Percentiles rank a stretch among this genome's conserved stretches.
These are phyloP conservation scores for Orbilia blumenaviensis DNA, from an alignment of 2,329 filamentous ascomycete species.

Conservation along the genomic window DNA sequence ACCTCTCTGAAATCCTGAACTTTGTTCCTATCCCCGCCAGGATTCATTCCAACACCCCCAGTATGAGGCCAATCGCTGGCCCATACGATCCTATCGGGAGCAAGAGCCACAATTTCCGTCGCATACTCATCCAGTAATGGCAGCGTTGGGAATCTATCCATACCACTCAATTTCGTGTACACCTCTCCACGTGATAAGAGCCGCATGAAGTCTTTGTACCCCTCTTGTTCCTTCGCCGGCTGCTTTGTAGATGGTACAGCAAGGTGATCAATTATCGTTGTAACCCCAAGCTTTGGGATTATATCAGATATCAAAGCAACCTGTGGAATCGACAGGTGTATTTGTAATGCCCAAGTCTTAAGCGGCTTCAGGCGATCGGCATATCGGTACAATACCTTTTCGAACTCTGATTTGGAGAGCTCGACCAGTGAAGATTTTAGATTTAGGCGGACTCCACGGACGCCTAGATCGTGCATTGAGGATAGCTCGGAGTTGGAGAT, in stretches of 20 bases:
- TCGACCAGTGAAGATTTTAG: slow-evolving; percentile 57
- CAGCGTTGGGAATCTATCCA: slow-evolving; percentile 56
- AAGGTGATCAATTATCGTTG: slow-evolving; percentile 58
- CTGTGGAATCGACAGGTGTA: slow-evolving; percentile 58
- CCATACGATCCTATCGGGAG: slow-evolving; percentile 56
- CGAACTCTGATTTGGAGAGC: slow-evolving; percentile 55
- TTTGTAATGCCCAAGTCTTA: slow-evolving; percentile 58
- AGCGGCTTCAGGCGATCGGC: slow-evolving; percentile 57
- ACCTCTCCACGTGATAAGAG: slow-evolving; percentile 53
- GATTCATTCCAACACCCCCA: slow-evolving; percentile 55
- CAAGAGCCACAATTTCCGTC: slow-evolving; percentile 54
- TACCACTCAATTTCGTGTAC: slow-evolving; percentile 58
- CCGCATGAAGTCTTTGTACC: slow-evolving; percentile 55
- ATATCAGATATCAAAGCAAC: slow-evolving; percentile 55
- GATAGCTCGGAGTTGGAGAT: slow-evolving; percentile 55
- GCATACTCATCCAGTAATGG: slow-evolving; percentile 55
- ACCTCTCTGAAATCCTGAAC: slow-evolving; percentile 55
- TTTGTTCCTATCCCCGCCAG: slow-evolving; percentile 53
- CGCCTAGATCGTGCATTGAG: slow-evolving; percentile 58
- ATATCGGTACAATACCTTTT: slow-evolving; percentile 54
- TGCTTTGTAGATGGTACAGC: slow-evolving; percentile 53
- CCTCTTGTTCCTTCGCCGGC: slow-evolving; percentile 40
- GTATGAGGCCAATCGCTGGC: slow-evolving; percentile 57
- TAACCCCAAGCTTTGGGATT: slow-evolving; percentile 57
- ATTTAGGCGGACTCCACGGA: slow-evolving; percentile 59